These are phyloP conservation scores for Helotiales sp. DNA, from an alignment of 2,329 filamentous ascomycete species.

Conservation along the genomic window DNA sequence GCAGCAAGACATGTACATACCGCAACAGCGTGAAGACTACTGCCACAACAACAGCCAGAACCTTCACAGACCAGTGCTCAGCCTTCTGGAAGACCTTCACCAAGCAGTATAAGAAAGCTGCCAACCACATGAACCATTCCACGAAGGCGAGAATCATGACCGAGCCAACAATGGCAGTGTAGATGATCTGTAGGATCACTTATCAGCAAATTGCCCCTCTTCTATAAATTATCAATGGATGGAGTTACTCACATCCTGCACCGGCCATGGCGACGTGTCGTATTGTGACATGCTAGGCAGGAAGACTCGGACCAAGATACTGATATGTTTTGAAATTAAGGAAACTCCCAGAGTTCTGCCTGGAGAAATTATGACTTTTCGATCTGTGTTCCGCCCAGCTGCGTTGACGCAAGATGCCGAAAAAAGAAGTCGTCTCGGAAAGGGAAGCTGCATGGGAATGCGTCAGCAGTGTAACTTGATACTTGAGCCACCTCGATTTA, in stretches of 20 bases:
- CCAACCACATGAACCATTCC: slow-evolving; percentile 93
- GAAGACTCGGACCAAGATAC: background rate
- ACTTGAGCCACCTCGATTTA: background rate
- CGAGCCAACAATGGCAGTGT: slow-evolving; percentile 75
- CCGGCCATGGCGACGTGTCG: slow-evolving; percentile 49
- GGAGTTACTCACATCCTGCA: slow-evolving; percentile 44
- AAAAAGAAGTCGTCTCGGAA: slow-evolving; percentile 11
- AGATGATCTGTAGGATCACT: slow-evolving; percentile 66
- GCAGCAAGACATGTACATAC: slow-evolving; percentile 49
- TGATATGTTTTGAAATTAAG: background rate
- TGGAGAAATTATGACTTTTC: background rate
- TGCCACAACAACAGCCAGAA: slow-evolving; percentile 76
- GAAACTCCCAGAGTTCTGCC: background rate
- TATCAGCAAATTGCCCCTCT: slow-evolving; percentile 10
- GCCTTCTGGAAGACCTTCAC: slow-evolving; percentile 87
- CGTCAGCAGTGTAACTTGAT: slow-evolving; percentile 15
- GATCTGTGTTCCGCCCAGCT: slow-evolving; percentile 9
- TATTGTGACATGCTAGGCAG: slow-evolving; percentile 42
- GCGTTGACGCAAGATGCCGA: slow-evolving; percentile 18
- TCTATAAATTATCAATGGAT: background rate
- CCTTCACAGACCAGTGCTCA: slow-evolving; percentile 78
- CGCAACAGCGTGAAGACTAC: slow-evolving; percentile 72
- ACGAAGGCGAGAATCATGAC: slow-evolving; percentile 83
- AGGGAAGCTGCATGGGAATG: slow-evolving; percentile 23
- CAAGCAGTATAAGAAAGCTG: slow-evolving; percentile 91